These are phyloP conservation scores for Podila epicladia DNA, from an alignment of 192 early-diverging fungal genomes.

Conservation along the genomic window DNA sequence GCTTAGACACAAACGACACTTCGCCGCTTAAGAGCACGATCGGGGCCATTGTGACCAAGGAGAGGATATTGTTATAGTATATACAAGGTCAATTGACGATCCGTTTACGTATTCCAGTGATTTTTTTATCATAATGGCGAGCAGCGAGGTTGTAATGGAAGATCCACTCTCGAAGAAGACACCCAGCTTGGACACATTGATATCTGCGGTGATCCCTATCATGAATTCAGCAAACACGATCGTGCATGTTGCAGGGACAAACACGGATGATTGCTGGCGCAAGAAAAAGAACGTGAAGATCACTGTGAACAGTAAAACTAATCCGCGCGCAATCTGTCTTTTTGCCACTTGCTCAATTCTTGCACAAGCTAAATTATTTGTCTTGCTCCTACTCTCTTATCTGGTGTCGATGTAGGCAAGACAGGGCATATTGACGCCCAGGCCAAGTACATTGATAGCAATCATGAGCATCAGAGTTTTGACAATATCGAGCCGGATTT, in stretches of 20 bases:
- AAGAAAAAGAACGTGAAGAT: conserved; percentile 52
- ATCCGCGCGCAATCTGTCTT: conserved; percentile 58
- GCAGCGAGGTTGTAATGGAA: conserved; percentile 61
- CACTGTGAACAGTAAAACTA: conserved; percentile 67
- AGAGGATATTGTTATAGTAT: conserved; percentile 71
- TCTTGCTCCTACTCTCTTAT: conserved; percentile 13
- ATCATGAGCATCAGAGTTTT: conserved; percentile 51
- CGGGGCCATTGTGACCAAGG: conserved; percentile 51
- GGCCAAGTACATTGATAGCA: conserved; percentile 63
- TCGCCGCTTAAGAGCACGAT: conserved; percentile 62
- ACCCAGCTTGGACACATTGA: conserved; percentile 46
- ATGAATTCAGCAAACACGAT: conserved; percentile 63
- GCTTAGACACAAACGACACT: background rate
- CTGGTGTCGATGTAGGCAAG: conserved; percentile 68
- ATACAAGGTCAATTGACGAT: conserved; percentile 64
- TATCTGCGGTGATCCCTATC: conserved; percentile 54
- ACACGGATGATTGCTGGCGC: conserved; percentile 30
- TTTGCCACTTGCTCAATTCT: no score
- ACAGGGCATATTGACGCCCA: conserved; percentile 67
- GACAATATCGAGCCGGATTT: conserved; percentile 28
- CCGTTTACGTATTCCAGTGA: conserved; percentile 54
- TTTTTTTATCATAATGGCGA: conserved; percentile 68
- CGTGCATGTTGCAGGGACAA: conserved; percentile 53
- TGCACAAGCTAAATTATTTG: background rate
- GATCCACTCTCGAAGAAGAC: conserved; percentile 59